Evolutionary conservation across 1,284 basidiomycete species (phyloP), one percentile per base, ranked within the genome.

Genomic region (Somion occarium): DNA sequence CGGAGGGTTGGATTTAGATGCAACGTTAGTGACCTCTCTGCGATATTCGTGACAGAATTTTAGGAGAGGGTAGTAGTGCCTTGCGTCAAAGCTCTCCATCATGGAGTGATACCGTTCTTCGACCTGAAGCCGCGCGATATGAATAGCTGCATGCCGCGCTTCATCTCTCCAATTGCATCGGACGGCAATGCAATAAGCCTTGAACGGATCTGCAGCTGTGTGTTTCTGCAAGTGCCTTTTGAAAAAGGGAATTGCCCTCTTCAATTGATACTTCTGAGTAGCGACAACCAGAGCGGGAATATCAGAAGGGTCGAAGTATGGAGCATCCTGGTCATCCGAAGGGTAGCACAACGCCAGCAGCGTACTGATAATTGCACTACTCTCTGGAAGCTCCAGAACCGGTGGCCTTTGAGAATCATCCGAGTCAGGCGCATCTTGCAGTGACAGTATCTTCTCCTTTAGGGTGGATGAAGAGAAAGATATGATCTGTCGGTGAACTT

Each of bases 381-480:
- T 15, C 30, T 34, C 30, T 34, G 30, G 30, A 34, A 34, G 30
- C 15, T 34, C 30, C 15, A 34, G 30, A n/a, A n/a, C n/a, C n/a
- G n/a, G n/a, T n/a, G n/a, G 30, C 7, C 7, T 34, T 7, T 34
- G 30, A 34, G 15, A 7, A 34, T 34, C 30, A 34, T 15, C 30
- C 15, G n/a, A n/a, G n/a, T 15, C 30, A 34, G 30, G 30, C 15
- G 30, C 15, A 34, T 34, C 30, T 34, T 7, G 30, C 7, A 15
- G 15, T 15, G 7, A 15, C 30, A 7, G 30, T 7, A 34, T 34
- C 15, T 34, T 34, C 7, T 34, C 30, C 22, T 22, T 30, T 15
- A 19, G 47, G 26, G 18, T 43, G 46, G 24, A 55, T 45, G 49
- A 53, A 57, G 1, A 51, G 26, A 19, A 61, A 34, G 30, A 34